Evolutionary conservation across 495 filamentous ascomycete species (phyloP), one percentile per base, ranked within the genome.

Genomic region (Hypoxylon trugodes): DNA sequence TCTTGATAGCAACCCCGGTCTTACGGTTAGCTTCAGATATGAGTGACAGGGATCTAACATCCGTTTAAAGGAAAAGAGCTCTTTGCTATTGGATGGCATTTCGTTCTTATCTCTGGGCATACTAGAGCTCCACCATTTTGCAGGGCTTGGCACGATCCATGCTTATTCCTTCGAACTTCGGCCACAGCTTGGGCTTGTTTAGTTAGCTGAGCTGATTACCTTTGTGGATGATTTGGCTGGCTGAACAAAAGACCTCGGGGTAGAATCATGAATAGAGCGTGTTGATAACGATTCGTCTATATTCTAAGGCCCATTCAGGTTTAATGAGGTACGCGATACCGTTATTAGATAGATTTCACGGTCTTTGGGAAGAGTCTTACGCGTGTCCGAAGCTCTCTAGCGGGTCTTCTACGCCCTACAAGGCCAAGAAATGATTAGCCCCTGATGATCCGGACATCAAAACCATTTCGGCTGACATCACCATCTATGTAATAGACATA

Each of bases 41-140:
- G 49, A 36, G 25, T 1, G 38, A 51, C 55, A 55, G 25, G 62
- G 62, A 24, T 55, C 9, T 7, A 13, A n/a, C 37, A 48, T 53
- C 58, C 41, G 26, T 49, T 62, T 62, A 53, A 51, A 41, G 40
- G 24, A 49, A 62, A 59, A 33, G 8, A 10, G 12, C 1, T 3
- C 12, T 13, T 24, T 30, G 22, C 45, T 41, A 67, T 67, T 67
- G 64, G 64, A 15, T 30, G 28, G 19, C 3, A 21, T 12, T 12
- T 45, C 59, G 42, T 54, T 26, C 64, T 67, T 67, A 67, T 67
- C 64, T 67, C 64, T 67, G 58, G 64, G 64, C 64, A 37, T 24
- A 16, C 16, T 28, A 28, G 30, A n/a, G 37, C 54, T 65, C 61
- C 47, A 43, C 47, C 42, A 15, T 53, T 67, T 67, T 58, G 64